Base-by-base conservation (phyloP, 305 asterid species). In the Fraxinus albicans region DNA sequence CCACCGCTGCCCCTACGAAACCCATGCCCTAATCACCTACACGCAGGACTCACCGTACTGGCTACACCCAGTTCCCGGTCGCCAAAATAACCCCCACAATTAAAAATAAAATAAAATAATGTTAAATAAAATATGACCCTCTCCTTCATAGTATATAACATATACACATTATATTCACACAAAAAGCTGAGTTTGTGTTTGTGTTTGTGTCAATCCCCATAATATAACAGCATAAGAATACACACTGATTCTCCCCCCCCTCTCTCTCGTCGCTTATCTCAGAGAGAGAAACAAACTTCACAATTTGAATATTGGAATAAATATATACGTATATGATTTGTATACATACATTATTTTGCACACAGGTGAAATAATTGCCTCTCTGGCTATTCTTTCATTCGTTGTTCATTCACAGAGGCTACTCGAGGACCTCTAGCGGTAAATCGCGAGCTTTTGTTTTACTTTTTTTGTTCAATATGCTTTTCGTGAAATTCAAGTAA, bases 401-500 rank as follows among this genome's bases (percentile, higher is more conserved):
- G 44, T 76, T 87, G 65, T 83, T 77, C 83, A 60, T 76, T 85
- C 42, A 9, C 73, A 33, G 81, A 82, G 82, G 60, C 85, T 81
- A 70, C 55, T 86, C 73, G 34, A 40, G 86, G 91, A 88, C 88
- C 89, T 84, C 86, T 34, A 75, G 82, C 82, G 83, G 90, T 83
- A 47, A 83, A 83, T 86, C 81, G 80, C 73, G 1, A 63, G 73
- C 83, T 80, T 83, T 86, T 78, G 53, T 70, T 50, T 17, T 34
- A 27, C 17, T 53, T 72, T 27, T 63, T 78, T 42, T 47, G 10
- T 76, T 70, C 65, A 36, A 84, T 84, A 79, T 86, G 88, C 82
- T 77, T 92, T 86, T 82, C 85, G 87, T 88, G 77, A 82, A 83
- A 85, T 89, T 91, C 85, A 90, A 92, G 97, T 89, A 86, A 89